Evolutionary conservation across 371 early-diverging fungal genomes (phyloP), one percentile per base, ranked within the genome.

Genomic region (Rozella allomycis): DNA sequence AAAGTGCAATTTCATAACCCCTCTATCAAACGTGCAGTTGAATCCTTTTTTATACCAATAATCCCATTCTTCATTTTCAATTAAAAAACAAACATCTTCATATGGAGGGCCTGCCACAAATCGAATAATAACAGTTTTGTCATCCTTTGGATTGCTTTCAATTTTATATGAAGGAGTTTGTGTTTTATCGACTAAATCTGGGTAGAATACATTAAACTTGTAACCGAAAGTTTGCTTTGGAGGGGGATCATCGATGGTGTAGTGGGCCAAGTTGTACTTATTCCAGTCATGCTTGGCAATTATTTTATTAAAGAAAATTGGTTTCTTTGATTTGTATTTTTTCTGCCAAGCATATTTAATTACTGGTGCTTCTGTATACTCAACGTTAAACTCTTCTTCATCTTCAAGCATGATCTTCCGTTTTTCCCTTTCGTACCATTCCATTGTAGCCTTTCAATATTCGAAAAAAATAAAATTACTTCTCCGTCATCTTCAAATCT

Each of bases 271-370:
- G 41, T 94, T 94, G 52, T 91, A 94, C 59, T 87, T 85, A 68
- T 86, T 91, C 94, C 94, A 94, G 51, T 90, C 91, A 45, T 75
- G 86, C 21, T 90, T 90, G 1, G 83, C 82, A 33, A 84, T 79
- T 9, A 90, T 87, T 30, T 85, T 75, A 52, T 87, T 88, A 40
- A 84, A 80, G 58, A 78, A 90, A 25, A 81, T 56, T 10, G 94
- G 91, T 17, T 19, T 31, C n/a, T n/a, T n/a, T n/a, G n/a, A n/a
- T n/a, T n/a, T n/a, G n/a, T n/a, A n/a, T n/a, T n/a, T n/a, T n/a
- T n/a, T n/a, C n/a, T n/a, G n/a, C n/a, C n/a, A n/a, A n/a, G n/a
- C n/a, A n/a, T n/a, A n/a, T n/a, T n/a, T n/a, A n/a, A n/a, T n/a
- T n/a, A n/a, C n/a, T n/a, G n/a, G n/a, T n/a, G n/a, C n/a, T n/a